These are phyloP conservation scores for Mycosarcoma mackinlayi DNA, from an alignment of 1,284 basidiomycete genomes.

Conservation along the genomic window DNA sequence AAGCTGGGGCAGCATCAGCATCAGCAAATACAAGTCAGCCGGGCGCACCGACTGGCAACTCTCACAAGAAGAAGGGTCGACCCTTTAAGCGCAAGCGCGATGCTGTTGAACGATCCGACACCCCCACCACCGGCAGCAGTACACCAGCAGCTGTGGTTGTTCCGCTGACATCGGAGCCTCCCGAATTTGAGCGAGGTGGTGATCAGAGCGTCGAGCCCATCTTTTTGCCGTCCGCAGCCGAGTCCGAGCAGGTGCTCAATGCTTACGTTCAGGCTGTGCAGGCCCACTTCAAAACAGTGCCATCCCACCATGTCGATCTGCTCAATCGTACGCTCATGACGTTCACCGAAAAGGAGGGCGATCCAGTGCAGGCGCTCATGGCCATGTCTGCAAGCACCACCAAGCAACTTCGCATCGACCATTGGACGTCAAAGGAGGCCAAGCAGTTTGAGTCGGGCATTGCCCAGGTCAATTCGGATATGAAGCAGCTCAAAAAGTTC, in stretches of 20 bases:
- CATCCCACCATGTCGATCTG: conserved; percentile 77
- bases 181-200: conserved; percentile 75
- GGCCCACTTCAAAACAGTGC: conserved; percentile 38
- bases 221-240: conserved; percentile 69
- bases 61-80: conserved; percentile 40
- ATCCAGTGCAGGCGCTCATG: conserved; percentile 81
- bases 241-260: conserved; percentile 72
- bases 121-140: conserved; percentile 36
- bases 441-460: conserved; percentile 82
- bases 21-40: conserved; percentile 1
- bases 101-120: conserved; percentile 38
- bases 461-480: conserved; percentile 77
- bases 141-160: conserved; percentile 25
- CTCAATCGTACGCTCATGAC: conserved; percentile 87
- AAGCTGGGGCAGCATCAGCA: conserved; percentile 15
- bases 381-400: conserved; percentile 75
- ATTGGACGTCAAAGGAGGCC: conserved; percentile 78
- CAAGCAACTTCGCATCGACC: conserved; percentile 70
- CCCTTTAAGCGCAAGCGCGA: conserved; percentile 42
- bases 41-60: conserved; percentile 2
- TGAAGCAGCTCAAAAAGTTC: conserved; percentile 80
- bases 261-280: conserved; percentile 75
- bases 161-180: conserved; percentile 61
- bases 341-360: conserved; percentile 77
- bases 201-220: conserved; percentile 78